Conservation (phyloP, 2,329 filamentous ascomycete genomes). For the Pseudogymnoascus sp. region DNA sequence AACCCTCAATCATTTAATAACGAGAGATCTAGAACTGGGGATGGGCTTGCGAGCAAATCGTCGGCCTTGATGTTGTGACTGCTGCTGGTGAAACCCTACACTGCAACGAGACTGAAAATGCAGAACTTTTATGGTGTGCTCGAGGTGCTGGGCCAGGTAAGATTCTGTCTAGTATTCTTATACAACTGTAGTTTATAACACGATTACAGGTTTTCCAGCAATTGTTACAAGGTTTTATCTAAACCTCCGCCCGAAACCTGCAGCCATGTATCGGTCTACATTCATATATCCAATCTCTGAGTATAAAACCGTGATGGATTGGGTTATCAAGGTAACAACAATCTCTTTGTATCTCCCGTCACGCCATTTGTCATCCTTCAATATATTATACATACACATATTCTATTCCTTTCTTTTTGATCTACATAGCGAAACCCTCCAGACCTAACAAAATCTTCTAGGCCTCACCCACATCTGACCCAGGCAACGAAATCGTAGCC, state of each 20-base stretch:
- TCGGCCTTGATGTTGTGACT: conserved; percentile 23
- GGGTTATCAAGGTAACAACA: conserved; percentile 34
- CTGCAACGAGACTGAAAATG: conserved; percentile 36
- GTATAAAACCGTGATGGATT: conserved; percentile 38
- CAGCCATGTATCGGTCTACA: conserved; percentile 14
- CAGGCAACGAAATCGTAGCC: conserved; percentile 33
- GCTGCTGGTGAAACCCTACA: conserved; percentile 21
- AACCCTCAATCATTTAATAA: background rate
- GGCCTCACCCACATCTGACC: conserved; percentile 28
- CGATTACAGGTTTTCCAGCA: conserved; percentile 39
- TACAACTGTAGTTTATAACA: conserved; percentile 9
- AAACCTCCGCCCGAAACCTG: conserved; percentile 11
- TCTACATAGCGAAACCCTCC: background rate
- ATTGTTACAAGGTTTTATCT: conserved; percentile 41
- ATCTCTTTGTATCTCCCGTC: background rate
- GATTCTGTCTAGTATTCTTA: background rate
- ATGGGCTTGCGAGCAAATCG: conserved; percentile 36
- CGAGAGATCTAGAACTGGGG: conserved; percentile 39
- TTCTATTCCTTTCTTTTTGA: background rate
- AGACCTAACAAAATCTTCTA: conserved; percentile 2
- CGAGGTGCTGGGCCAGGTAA: conserved; percentile 17
- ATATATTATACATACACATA: background rate
- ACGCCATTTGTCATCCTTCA: background rate
- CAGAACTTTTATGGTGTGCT: conserved; percentile 39
- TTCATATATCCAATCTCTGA: conserved; percentile 40